Base-by-base conservation (phyloP, 1,139 yeast species). In the Suhomyces bolitotheri region DNA sequence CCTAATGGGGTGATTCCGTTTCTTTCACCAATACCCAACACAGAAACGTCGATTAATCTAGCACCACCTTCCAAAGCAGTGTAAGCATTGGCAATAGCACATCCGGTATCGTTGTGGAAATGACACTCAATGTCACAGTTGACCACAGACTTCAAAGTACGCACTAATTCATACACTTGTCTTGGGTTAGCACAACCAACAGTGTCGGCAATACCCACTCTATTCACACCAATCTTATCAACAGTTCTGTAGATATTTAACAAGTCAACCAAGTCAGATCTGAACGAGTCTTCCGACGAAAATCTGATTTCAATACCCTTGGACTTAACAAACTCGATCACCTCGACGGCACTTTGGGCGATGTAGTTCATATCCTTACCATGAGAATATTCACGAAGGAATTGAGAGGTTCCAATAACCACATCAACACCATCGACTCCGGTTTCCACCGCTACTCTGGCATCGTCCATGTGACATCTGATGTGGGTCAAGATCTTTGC, bases 371-470 rank as follows among this genome's bases (percentile, higher is more conserved):
- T 92, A 69, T 92, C 98, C 75, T 92, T 92, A 61, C 98, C 98
- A 63, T 92, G 97, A 14, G 96, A 86, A 64, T 80, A 90, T 65
- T 90, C 85, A 70, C 97, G 83, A 57, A 92, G 74, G 64, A 89
- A 92, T 64, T 87, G 96, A 13, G 97, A 90, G 19, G 98, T 92
- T 49, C 97, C 98, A 66, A 92, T 92, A 37, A 92, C 97, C 34
- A 92, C 97, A 68, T 92, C 97, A 41, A 92, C 97, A 66, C 98
- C 98, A 60, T 92, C 97, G 42, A 92, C 97, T 61, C 98, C 97
- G 29, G 97, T 92, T 59, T 88, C 90, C 22, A 92, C 98, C 3
- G 98, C 98, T 40, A 92, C 86, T 59, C 84, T 77, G 45, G 97
- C 98, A 56, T 92, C 98, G 62, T 92, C 97, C 97, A 92, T 90